A percentile compares a stretch with the other conserved stretches of the same genome.
These are phyloP conservation scores for Boletus coccyginus DNA, from an alignment of 768 basidiomycete species.

Conservation along the genomic window DNA sequence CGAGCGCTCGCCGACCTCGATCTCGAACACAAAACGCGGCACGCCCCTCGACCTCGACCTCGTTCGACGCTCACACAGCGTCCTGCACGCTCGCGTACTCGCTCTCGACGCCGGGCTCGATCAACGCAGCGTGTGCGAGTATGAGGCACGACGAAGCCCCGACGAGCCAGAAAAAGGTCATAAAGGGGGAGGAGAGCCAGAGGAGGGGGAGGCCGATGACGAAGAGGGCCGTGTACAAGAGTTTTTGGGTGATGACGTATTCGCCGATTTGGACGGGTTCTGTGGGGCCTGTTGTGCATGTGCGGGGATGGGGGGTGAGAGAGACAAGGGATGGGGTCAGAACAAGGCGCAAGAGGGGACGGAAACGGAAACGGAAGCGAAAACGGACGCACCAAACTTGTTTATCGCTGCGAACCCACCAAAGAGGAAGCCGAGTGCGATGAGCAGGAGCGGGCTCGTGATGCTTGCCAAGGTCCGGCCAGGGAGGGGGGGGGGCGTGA, in stretches of 20 bases:
- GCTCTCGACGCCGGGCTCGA: constrained; percentile 95
- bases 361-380: not conserved
- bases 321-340: too few species aligned
- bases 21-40: too few species aligned
- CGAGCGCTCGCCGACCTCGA: too few species aligned
- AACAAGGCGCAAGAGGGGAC: not conserved
- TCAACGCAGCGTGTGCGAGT: constrained; percentile 78
- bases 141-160: constrained; percentile 85
- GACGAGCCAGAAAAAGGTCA: constrained; percentile 93
- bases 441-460: constrained; percentile 77
- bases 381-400: constrained; percentile 64
- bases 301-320: not conserved
- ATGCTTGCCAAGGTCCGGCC: constrained; percentile 43
- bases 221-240: constrained; percentile 85
- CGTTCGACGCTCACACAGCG: constrained; percentile 33
- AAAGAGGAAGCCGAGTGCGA: constrained; percentile 84
- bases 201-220: constrained; percentile 89
- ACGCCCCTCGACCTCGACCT: too few species aligned
- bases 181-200: constrained; percentile 70
- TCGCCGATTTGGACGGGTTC: constrained; percentile 84
- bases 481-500: too few species aligned
- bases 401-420: constrained; percentile 91
- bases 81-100: constrained; percentile 85
- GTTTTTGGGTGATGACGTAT: constrained; percentile 82
- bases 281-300: constrained; percentile 59